These are phyloP conservation scores for Myxozyma mucilagina DNA, from an alignment of 805 yeast genomes.

Conservation along the genomic window DNA sequence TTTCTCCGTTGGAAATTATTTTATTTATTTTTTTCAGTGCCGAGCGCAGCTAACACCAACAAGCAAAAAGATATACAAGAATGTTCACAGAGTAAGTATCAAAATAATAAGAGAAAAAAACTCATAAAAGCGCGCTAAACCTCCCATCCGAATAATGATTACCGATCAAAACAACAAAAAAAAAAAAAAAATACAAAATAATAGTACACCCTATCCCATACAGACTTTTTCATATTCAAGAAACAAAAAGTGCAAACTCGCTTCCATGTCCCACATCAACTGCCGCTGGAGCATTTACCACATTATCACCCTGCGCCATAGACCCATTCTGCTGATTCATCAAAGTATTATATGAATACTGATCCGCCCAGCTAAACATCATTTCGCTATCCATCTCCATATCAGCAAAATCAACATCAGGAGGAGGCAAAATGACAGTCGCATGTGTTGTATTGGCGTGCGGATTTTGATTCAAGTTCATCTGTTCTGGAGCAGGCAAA, in stretches of 20 bases:
- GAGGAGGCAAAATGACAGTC: constrained; percentile 18
- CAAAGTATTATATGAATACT: constrained; percentile 7
- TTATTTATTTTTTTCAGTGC: no score
- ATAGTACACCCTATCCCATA: not conserved
- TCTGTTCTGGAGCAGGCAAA: not conserved
- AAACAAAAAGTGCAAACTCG: not conserved
- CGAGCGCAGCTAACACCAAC: not conserved
- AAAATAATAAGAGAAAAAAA: not conserved
- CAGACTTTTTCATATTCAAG: not conserved
- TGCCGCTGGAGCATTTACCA: not conserved
- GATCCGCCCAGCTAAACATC: constrained; percentile 24
- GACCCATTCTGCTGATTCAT: not conserved
- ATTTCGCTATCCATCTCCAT: constrained; percentile 21
- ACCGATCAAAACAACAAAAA: not conserved
- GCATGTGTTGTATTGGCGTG: constrained; percentile 17
- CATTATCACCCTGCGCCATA: not conserved
- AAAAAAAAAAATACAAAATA: not conserved
- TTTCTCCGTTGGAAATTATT: no score
- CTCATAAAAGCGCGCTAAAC: not conserved
- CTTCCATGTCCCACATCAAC: not conserved
- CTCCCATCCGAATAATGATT: not conserved
- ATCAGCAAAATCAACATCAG: constrained; percentile 13
- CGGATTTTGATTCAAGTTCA: constrained; percentile 11
- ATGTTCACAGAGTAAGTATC: not conserved
- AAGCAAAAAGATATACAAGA: not conserved